Percentiles rank a stretch among this genome's conserved stretches.
Conservation (phyloP, 1,284 basidiomycete genomes). For the Boletus hoseneyae region DNA sequence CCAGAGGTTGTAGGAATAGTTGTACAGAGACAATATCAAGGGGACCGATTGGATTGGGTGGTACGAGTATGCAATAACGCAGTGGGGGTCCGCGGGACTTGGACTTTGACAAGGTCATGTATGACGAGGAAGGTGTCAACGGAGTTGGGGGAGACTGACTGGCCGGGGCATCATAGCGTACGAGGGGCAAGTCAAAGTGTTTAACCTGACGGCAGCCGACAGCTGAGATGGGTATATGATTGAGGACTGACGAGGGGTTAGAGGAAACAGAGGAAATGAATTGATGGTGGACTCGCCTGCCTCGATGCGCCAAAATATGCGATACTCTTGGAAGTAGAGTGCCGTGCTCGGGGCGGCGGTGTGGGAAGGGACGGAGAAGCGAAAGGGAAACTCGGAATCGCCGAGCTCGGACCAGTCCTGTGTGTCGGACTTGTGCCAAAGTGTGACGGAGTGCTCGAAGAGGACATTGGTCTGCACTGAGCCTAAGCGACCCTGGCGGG, state of each 20-base stretch:
- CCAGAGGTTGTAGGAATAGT: conserved; percentile 46
- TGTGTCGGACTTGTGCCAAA: conserved; percentile 64
- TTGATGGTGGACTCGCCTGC: conserved; percentile 51
- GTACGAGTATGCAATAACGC: conserved; percentile 46
- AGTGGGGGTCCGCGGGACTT: conserved; percentile 47
- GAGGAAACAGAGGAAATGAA: conserved; percentile 9
- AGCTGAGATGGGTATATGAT: conserved; percentile 59
- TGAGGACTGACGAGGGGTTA: conserved; percentile 47
- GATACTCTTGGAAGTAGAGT: conserved; percentile 67
- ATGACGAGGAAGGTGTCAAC: conserved; percentile 32
- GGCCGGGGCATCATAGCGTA: conserved; percentile 58
- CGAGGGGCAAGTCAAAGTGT: conserved; percentile 62
- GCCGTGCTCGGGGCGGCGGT: conserved; percentile 66
- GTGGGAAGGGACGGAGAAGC: conserved; percentile 61
- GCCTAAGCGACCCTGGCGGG: conserved; percentile 58
- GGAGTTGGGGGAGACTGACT: conserved; percentile 31
- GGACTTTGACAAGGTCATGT: conserved; percentile 38
- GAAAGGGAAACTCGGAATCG: conserved; percentile 66
- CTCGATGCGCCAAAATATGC: conserved; percentile 78
- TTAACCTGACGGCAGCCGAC: conserved; percentile 65
- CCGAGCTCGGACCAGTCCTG: conserved; percentile 57
- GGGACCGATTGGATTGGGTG: conserved; percentile 50
- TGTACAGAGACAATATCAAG: conserved; percentile 55
- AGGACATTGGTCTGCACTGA: conserved; percentile 57
- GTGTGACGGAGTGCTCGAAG: conserved; percentile 58